Evolutionary conservation across 192 early-diverging fungal species (phyloP), one percentile per base, ranked within the genome.

Genomic region (Coemansia sp.): DNA sequence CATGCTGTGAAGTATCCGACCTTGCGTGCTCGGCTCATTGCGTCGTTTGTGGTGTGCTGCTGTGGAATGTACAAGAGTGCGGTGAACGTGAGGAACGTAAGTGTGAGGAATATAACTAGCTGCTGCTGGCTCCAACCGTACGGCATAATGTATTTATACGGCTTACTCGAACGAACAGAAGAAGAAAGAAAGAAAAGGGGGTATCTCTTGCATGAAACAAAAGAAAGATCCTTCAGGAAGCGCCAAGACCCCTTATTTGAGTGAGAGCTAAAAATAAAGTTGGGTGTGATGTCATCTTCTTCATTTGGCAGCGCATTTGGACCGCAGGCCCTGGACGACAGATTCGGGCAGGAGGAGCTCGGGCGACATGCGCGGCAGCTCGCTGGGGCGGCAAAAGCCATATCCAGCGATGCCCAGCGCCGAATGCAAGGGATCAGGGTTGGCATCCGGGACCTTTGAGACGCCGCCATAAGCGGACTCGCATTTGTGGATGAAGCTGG

Each of bases 1-100:
- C 91, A 81, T 2, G 79, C 65, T 14, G 76, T 79, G 59, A 65
- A 85, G 66, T 85, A 85, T 4, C 74, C 83, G 22, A 85, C 64
- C 53, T 82, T 82, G 66, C 80, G 80, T 48, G 68, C 63, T 32
- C 52, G 55, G 32, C 59, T 41, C 67, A 73, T 77, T 10, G 36
- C 14, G 20, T 6, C 13, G 22, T 52, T 25, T 11, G 3, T 23
- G 9, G 20, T 34, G 40, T 19, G 54, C 17, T 32, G 29, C 33
- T 25, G 22, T 2, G 77, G 73, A 25, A 79, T 62, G 62, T 65
- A 74, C 14, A 79, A 46, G 32, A 74, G 40, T 5, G 67, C 36
- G 4, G 64, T 63, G 41, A 79, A 53, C 8, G 69, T 61, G 13
- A 53, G 17, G 35, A 79, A 66, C 4, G 67, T 57, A 13, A 63